These are phyloP conservation scores for Fusarium buxicola DNA, from an alignment of 2,329 filamentous ascomycete species.

Conservation along the genomic window DNA sequence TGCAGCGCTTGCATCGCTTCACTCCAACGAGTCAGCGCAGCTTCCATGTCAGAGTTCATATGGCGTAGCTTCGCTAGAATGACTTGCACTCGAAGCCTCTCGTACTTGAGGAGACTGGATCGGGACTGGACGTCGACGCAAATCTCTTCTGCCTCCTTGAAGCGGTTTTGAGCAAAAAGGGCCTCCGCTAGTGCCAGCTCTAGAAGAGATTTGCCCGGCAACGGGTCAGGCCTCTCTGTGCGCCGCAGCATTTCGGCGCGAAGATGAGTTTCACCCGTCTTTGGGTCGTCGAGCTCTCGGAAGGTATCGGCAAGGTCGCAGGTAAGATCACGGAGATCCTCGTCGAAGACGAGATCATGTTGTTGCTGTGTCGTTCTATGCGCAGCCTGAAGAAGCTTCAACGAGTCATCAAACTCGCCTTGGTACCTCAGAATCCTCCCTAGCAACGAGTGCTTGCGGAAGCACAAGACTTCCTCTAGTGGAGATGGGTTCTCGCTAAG, in stretches of 20 bases:
- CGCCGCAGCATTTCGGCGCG: conserved; percentile 29
- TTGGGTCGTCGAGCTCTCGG: conserved; percentile 34
- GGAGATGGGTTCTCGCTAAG: conserved; percentile 24
- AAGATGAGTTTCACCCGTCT: conserved; percentile 27
- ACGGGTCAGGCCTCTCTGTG: conserved; percentile 16
- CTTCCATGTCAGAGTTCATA: conserved; percentile 30
- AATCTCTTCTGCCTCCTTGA: conserved; percentile 28
- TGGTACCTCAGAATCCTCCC: conserved; percentile 34
- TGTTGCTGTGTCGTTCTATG: conserved; percentile 12
- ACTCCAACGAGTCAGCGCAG: conserved; percentile 35
- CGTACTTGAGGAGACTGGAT: conserved; percentile 36
- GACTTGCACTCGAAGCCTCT: conserved; percentile 32
- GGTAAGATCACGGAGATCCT: conserved; percentile 36
- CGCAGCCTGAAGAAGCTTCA: conserved; percentile 23
- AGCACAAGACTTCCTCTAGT: conserved; percentile 30
- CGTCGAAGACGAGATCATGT: conserved; percentile 31
- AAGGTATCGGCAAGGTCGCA: conserved; percentile 40
- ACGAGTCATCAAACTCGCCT: conserved; percentile 29
- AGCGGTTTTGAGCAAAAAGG: conserved; percentile 36
- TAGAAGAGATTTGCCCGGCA: conserved; percentile 33
- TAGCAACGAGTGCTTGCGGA: conserved; percentile 36
- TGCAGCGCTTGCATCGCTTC: conserved; percentile 38
- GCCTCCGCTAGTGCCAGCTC: conserved; percentile 37
- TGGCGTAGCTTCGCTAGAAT: conserved; percentile 37
- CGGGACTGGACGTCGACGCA: conserved; percentile 28